These are phyloP conservation scores for Lachancea sp. DNA, from an alignment of 805 yeast species.

Conservation along the genomic window DNA sequence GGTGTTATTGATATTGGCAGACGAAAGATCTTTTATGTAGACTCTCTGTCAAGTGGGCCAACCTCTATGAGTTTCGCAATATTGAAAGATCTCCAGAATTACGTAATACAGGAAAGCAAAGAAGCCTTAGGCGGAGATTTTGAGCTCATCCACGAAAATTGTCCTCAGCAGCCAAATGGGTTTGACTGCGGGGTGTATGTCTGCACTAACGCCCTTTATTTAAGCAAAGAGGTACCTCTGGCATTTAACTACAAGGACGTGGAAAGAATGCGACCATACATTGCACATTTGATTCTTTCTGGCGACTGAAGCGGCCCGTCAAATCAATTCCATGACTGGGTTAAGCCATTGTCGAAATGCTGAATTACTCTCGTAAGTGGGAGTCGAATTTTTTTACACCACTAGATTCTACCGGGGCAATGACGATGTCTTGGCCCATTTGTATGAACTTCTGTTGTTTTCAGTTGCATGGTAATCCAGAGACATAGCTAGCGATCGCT, in stretches of 20 bases:
- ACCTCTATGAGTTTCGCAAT: slow-evolving; percentile 33
- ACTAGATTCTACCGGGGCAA: no score
- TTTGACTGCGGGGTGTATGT: slow-evolving; percentile 94
- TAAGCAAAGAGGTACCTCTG: slow-evolving; percentile 47
- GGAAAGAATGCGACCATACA: slow-evolving; percentile 49
- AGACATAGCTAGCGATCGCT: no score
- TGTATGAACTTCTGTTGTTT: no score
- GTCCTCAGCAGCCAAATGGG: slow-evolving; percentile 88
- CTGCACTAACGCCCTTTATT: slow-evolving; percentile 64
- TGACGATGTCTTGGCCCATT: no score
- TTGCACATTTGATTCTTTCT: slow-evolving; percentile 28
- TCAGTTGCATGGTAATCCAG: no score
- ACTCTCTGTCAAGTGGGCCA: slow-evolving; percentile 52
- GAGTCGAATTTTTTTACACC: no score
- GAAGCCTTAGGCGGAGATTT: slow-evolving; percentile 33
- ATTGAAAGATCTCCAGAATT: slow-evolving; percentile 47
- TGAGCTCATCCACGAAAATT: slow-evolving; percentile 31
- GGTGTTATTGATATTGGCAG: slow-evolving; percentile 64
- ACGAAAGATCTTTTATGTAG: slow-evolving; percentile 61
- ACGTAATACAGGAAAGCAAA: slow-evolving; percentile 62
- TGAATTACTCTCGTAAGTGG: no score
- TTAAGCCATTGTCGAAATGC: no score
- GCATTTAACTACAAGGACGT: slow-evolving; percentile 64
- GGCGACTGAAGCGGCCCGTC: no score
- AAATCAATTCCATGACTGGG: no score